Percentiles rank a stretch among this genome's conserved stretches.
Conservation (phyloP, 257 asterid species). For the Forsythia suspensa region DNA sequence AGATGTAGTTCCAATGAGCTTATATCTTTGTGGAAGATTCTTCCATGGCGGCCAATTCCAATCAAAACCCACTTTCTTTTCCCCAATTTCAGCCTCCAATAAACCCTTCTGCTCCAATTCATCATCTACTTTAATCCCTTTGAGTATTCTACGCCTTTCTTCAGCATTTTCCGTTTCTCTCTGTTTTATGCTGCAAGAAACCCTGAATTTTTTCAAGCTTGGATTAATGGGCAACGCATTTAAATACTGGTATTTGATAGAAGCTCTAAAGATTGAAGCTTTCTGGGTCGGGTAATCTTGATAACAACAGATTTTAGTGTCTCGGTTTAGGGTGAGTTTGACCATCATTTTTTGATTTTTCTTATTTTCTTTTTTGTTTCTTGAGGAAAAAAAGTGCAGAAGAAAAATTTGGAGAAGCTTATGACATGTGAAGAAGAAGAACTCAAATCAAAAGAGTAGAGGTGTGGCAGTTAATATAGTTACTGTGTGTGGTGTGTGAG, state of each 20-base stretch:
- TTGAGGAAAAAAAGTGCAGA: not conserved
- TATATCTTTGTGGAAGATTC: constrained; percentile 83
- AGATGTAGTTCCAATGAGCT: constrained; percentile 90
- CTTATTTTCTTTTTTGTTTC: not conserved
- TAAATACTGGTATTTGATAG: constrained; percentile 24
- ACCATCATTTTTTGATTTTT: constrained; percentile 34
- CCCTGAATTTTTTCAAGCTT: constrained; percentile 37
- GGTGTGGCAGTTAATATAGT: constrained; percentile 12
- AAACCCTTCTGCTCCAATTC: constrained; percentile 43
- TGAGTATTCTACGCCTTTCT: constrained; percentile 30
- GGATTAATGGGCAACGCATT: constrained; percentile 32
- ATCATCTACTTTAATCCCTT: constrained; percentile 47
- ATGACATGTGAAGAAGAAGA: not conserved
- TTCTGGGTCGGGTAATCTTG: constrained; percentile 27
- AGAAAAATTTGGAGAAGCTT: constrained; percentile 1
- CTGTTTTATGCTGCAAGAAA: constrained; percentile 69
- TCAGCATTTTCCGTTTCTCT: constrained; percentile 47
- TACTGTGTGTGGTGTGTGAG: constrained; percentile 16
- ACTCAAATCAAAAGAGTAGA: not conserved
- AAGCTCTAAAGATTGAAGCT: constrained; percentile 39
- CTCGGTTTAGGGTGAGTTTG: constrained; percentile 46
- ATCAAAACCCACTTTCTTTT: constrained; percentile 39
- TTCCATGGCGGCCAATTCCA: constrained; percentile 73
- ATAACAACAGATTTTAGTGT: constrained; percentile 29
- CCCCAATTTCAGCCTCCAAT: constrained; percentile 32